Evolutionary conservation across 352 stramenopile species (phyloP), one percentile per base, ranked within the genome.

Genomic region (Plasmopara halstedii): DNA sequence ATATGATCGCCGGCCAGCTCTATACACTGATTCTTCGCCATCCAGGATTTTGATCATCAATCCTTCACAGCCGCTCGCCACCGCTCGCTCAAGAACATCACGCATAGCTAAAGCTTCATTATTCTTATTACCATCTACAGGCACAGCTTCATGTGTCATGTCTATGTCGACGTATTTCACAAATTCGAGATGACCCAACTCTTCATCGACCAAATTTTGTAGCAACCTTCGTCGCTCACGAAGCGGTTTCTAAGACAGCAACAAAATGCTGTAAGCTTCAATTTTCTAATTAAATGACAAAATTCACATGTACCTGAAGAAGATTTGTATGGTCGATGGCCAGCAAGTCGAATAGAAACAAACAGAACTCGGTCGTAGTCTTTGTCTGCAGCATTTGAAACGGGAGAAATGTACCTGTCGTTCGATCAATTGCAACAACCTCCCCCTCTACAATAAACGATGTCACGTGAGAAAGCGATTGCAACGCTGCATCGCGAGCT

Each of bases 331-430:
- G 68, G 41, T 88, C 60, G 26, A 83, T 9, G 19, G 67, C 60
- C 11, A 92, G 65, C 19, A 88, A 41, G 45, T 92, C 81, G 34
- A 92, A 92, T 1, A 68, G 64, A 59, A 88, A 92, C 4, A 92
- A 59, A 46, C 75, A 87, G 38, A 89, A 86, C 6, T 81, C 68
- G 3, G 68, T 79, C 38, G 71, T 83, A 22, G 57, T 67, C 45
- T 87, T 89, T 8, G 70, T 81, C 46, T 92, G 80, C 35, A 92
- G 56, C 10, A 87, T 70, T 51, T 92, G 80, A 49, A 92, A 92
- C 21, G 77, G 73, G 21, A 73, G 64, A 42, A 89, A 77, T 4
- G 46, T 50, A 22, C 58, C 35, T 10, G 62, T 83, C 14, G 47
- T 22, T 4, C 72, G 64, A 46, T 89, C 71, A 17, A 89, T 37